Percentiles rank a stretch among this genome's conserved stretches.
Conservation (phyloP, 768 basidiomycete genomes). For the Tylopilus rubrobrunneus region DNA sequence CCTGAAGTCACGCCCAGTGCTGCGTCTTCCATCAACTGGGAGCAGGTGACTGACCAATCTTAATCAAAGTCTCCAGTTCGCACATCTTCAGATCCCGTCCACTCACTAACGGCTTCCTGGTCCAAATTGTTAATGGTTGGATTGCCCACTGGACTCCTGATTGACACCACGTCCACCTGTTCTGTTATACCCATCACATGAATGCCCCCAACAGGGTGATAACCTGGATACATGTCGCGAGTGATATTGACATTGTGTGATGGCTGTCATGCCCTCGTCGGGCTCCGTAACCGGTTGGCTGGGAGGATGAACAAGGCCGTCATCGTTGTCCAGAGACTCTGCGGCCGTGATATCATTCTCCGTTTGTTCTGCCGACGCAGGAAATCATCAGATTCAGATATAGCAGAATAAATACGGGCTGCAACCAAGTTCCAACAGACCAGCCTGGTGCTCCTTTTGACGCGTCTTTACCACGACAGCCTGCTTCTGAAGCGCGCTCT, state of each 20-base stretch:
- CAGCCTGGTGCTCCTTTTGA: constrained; percentile 89
- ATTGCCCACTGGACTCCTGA: constrained; percentile 30
- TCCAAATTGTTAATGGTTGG: constrained; percentile 35
- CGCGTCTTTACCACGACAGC: constrained; percentile 76
- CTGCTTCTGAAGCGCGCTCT: constrained; percentile 77
- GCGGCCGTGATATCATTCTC: constrained; percentile 28
- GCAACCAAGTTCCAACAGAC: constrained; percentile 82
- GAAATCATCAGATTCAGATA: not conserved
- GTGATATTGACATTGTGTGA: constrained; percentile 49
- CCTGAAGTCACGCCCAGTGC: no score
- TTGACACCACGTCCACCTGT: constrained; percentile 28
- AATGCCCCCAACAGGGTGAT: constrained; percentile 59
- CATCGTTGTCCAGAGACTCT: constrained; percentile 37
- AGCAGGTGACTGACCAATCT: no score
- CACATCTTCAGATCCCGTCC: constrained; percentile 82
- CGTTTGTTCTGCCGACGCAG: constrained; percentile 22
- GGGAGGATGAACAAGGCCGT: constrained; percentile 21
- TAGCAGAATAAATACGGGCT: not conserved
- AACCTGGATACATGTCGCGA: constrained; percentile 68
- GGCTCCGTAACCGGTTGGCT: constrained; percentile 30
- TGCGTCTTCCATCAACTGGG: no score
- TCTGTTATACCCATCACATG: constrained; percentile 32
- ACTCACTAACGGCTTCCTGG: constrained; percentile 53
- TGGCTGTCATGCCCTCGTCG: constrained; percentile 45
- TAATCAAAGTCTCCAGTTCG: no score